Conservation (phyloP, 2,329 filamentous ascomycete genomes). For the Sporothrix schenckii region DNA sequence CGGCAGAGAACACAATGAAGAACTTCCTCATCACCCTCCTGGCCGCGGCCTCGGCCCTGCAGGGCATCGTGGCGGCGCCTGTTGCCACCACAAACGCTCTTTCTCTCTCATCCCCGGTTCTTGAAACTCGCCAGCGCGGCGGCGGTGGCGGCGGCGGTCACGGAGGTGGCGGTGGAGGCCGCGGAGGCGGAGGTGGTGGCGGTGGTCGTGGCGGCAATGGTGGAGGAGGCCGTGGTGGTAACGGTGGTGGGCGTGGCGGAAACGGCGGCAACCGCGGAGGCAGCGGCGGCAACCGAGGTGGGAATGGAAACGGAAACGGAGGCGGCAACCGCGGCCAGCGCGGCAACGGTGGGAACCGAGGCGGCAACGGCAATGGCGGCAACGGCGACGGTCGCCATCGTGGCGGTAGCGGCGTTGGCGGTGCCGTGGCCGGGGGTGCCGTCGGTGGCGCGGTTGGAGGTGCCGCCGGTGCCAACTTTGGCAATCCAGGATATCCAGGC, state of each 20-base stretch:
- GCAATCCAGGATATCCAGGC: too few relatives aligned
- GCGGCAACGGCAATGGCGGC: neutral
- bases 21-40: slow-evolving; percentile 17
- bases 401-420: slow-evolving; percentile 3
- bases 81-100: neutral
- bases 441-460: neutral
- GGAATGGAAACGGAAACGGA: neutral
- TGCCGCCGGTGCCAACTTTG: neutral
- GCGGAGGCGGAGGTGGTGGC: neutral
- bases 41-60: slow-evolving; percentile 18
- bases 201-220: neutral
- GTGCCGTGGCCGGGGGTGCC: slow-evolving; percentile 13
- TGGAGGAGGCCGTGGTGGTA: neutral
- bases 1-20: neutral
- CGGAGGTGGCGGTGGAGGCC: neutral
- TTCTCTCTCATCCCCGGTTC: neutral
- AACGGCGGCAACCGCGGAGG: neutral
- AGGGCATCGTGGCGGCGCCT: slow-evolving; percentile 16
- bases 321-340: neutral
- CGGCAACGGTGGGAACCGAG: neutral
- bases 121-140: slow-evolving; percentile 7
- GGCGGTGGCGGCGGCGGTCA: neutral
- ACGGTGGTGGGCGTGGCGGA: neutral
- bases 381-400: neutral
- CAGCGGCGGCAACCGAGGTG: neutral